phyloP scores from a whole-genome alignment of 2,329 filamentous ascomycete species.

The Botrytis porri region DNA sequence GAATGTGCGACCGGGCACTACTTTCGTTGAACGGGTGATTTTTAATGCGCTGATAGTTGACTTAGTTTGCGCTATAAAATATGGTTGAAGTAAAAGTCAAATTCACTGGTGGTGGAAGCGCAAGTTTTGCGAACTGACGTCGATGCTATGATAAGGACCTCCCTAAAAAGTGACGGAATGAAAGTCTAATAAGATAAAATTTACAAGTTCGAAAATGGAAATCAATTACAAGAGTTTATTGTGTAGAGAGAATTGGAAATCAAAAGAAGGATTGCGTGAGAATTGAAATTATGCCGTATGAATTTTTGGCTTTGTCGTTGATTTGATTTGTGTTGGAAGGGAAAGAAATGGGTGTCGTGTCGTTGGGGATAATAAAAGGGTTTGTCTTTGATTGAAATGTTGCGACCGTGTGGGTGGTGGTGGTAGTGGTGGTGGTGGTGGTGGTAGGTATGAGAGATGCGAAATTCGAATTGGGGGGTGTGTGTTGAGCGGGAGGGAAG shows the following conservation, averaged over 20 bases:
- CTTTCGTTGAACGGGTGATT: not conserved
- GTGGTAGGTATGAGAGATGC: not conserved
- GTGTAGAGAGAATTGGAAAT: not conserved
- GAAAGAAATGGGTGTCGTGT: not conserved
- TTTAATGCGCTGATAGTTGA: not conserved
- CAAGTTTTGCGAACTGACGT: conserved; percentile 15
- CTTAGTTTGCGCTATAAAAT: not conserved
- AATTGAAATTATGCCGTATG: conserved; percentile 13
- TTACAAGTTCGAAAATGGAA: conserved; percentile 8
- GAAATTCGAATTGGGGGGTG: not conserved
- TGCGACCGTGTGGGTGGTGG: not conserved
- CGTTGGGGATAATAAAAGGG: not conserved
- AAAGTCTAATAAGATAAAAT: conserved; percentile 10
- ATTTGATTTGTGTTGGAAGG: not conserved
- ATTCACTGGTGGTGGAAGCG: conserved; percentile 12
- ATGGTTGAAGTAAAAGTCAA: conserved; percentile 12
- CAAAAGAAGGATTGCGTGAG: not conserved
- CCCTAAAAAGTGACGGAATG: conserved; percentile 5
- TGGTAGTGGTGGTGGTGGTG: not conserved
- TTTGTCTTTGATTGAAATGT: conserved; percentile 2
- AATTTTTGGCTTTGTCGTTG: conserved; percentile 2
- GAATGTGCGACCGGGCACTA: conserved; percentile 18
- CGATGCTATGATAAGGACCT: conserved; percentile 14
- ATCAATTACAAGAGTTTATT: conserved; percentile 17
- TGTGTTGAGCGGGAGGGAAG: not conserved